Evolutionary conservation across 1,139 yeast species (phyloP), one percentile per base, ranked within the genome.

Genomic region (Suhomyces anneliseae): DNA sequence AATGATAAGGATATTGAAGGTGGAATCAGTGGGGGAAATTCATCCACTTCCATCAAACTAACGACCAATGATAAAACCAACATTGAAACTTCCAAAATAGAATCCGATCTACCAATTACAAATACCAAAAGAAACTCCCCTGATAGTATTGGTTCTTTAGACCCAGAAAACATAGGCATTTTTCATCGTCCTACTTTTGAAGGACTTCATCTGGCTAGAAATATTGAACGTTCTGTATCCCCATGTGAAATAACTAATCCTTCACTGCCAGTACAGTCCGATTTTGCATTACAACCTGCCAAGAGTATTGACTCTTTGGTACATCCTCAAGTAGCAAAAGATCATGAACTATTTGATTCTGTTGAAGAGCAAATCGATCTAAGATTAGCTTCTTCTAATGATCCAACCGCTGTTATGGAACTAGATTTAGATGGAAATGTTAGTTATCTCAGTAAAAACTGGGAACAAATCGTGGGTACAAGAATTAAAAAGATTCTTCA

Each of bases 361-460:
- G 58, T 70, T n/a, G 76, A 72, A 44, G 80, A 73, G 42, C 76
- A 72, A 54, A 62, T 74, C n/a, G 82, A 78, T 51, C 61, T 78
- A 33, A 62, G 74, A 15, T 55, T 73, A 29, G 92, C 92, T 0
- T 81, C 87, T 15, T 78, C 83, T 10, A 78, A 80, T 52, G 86
- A 85, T 55, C 90, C 90, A 6, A 85, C 90, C n/a, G 81, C 85
- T n/a, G 85, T 93, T 1, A 69, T 93, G 70, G 99, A 93, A 64
- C 69, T 93, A 49, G 93, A 87, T 58, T 69, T 90, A 59, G 85
- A 85, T 57, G 90, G 97, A 15, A 80, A 77, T 37, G 83, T 93
- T n/a, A 79, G 81, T 45, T 88, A 87, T 62, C 64, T 90, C 33
- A 81, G 93, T 52, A 78, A 78, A 51, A 81, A 85, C 53, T 92